A percentile compares a stretch with the other conserved stretches of the same genome.
These are phyloP conservation scores for Pyrenochaeta sp. DNA, from an alignment of 2,329 filamentous ascomycete genomes.

Conservation along the genomic window DNA sequence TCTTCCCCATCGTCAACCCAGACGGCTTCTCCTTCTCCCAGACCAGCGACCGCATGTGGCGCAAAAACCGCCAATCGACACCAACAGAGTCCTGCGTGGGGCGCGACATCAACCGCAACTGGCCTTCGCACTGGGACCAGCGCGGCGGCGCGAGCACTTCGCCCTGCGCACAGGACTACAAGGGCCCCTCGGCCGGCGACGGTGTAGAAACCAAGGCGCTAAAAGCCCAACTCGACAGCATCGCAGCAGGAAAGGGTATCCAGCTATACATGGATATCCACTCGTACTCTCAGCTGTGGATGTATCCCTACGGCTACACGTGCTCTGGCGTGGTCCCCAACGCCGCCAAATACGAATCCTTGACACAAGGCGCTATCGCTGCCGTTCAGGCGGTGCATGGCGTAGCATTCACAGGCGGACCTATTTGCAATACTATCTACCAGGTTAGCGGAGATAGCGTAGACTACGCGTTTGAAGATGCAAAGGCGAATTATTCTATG, in stretches of 20 bases:
- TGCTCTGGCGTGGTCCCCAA: conserved; percentile 60
- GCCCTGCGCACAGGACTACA: conserved; percentile 50
- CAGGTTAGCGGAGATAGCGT: conserved; percentile 59
- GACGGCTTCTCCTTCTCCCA: conserved; percentile 52
- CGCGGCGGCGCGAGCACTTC: conserved; percentile 44
- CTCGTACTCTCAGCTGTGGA: conserved; percentile 62
- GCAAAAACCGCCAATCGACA: conserved; percentile 49
- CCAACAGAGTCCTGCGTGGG: conserved; percentile 44
- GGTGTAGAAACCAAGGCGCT: conserved; percentile 54
- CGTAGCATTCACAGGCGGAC: conserved; percentile 53
- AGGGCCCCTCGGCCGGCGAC: conserved; percentile 44
- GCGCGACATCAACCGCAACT: conserved; percentile 53
- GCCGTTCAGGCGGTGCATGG: conserved; percentile 66
- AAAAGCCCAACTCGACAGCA: conserved; percentile 55
- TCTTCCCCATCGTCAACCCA: conserved; percentile 55
- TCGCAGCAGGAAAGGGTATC: conserved; percentile 60
- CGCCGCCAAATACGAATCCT: conserved; percentile 57
- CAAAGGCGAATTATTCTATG: conserved; percentile 55
- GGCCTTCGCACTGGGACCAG: conserved; percentile 47
- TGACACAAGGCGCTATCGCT: conserved; percentile 59
- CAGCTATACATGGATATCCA: conserved; percentile 73
- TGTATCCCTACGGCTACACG: conserved; percentile 67
- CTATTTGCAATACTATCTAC: conserved; percentile 69
- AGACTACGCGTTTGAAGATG: conserved; percentile 56
- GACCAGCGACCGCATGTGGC: conserved; percentile 49